Conservation (phyloP, 2,329 filamentous ascomycete genomes). For the Celoporthe dispersa region DNA sequence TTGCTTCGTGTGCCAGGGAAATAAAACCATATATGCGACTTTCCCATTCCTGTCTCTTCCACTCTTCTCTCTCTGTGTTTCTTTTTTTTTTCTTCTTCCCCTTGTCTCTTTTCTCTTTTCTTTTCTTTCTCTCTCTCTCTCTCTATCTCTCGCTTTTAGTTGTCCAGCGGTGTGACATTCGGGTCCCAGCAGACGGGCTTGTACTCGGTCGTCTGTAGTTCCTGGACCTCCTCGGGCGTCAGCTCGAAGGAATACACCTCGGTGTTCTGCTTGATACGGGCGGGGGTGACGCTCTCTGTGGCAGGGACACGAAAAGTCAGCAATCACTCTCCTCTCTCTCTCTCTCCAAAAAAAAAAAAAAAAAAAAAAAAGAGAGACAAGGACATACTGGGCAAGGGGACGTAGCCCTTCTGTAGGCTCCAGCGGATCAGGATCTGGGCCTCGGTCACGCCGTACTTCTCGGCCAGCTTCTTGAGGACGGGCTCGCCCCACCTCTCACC, state of each 20-base stretch:
- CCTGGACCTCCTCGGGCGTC: slow-evolving; percentile 55
- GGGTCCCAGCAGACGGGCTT: slow-evolving; percentile 63
- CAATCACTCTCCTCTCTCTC: no score
- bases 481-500: slow-evolving; percentile 74
- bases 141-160: slow-evolving; percentile 9
- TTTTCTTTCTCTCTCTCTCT: neutral
- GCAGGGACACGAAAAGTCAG: neutral
- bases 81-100: neutral
- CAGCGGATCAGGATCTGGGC: slow-evolving; percentile 82
- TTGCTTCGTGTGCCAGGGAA: neutral
- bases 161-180: slow-evolving; percentile 50
- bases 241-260: slow-evolving; percentile 60
- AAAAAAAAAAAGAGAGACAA: neutral
- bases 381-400: slow-evolving; percentile 60
- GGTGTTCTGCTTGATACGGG: slow-evolving; percentile 68
- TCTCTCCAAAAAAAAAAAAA: no score
- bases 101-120: no score
- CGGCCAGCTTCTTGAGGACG: slow-evolving; percentile 64
- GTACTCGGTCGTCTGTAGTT: slow-evolving; percentile 56
- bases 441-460: slow-evolving; percentile 74
- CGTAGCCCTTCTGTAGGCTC: slow-evolving; percentile 77
- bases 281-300: slow-evolving; percentile 69
- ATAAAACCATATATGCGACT: neutral
- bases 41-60: neutral
- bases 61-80: neutral